phyloP scores from a whole-genome alignment of 805 yeast genomes.

The Kluyveromyces dobzhanskii region DNA sequence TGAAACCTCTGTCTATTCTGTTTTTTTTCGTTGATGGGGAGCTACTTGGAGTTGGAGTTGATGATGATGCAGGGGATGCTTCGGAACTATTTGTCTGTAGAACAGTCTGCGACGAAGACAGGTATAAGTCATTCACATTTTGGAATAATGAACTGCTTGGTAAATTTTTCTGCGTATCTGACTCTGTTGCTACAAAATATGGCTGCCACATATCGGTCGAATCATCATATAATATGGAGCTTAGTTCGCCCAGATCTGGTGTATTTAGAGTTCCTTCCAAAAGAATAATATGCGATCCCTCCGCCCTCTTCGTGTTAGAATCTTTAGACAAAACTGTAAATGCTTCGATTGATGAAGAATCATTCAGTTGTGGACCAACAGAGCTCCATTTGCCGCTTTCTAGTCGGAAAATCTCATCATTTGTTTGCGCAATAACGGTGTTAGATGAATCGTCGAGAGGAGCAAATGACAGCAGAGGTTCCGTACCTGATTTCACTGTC shows the following conservation, averaged over 20 bases:
- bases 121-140: slow-evolving; percentile 32
- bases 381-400: neutral
- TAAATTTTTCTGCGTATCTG: slow-evolving; percentile 21
- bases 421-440: slow-evolving; percentile 28
- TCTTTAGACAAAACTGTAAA: neutral
- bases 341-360: slow-evolving; percentile 1
- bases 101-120: slow-evolving; percentile 22
- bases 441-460: slow-evolving; percentile 38
- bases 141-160: slow-evolving; percentile 28
- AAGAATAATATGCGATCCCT: slow-evolving; percentile 10
- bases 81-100: slow-evolving; percentile 9
- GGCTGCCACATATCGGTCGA: slow-evolving; percentile 19
- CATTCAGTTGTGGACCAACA: slow-evolving; percentile 3
- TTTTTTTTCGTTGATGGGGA: slow-evolving; percentile 10
- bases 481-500: slow-evolving; percentile 10
- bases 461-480: slow-evolving; percentile 33
- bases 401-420: slow-evolving; percentile 1
- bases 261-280: slow-evolving; percentile 34
- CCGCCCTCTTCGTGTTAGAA: neutral
- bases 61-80: slow-evolving; percentile 10
- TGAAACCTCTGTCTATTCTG: slow-evolving; percentile 44
- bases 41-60: slow-evolving; percentile 15
- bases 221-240: slow-evolving; percentile 15
- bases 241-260: slow-evolving; percentile 26
- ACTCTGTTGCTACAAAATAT: slow-evolving; percentile 10